These are phyloP conservation scores for Rosellinia necatrix DNA, from an alignment of 2,329 filamentous ascomycete species.

Conservation along the genomic window DNA sequence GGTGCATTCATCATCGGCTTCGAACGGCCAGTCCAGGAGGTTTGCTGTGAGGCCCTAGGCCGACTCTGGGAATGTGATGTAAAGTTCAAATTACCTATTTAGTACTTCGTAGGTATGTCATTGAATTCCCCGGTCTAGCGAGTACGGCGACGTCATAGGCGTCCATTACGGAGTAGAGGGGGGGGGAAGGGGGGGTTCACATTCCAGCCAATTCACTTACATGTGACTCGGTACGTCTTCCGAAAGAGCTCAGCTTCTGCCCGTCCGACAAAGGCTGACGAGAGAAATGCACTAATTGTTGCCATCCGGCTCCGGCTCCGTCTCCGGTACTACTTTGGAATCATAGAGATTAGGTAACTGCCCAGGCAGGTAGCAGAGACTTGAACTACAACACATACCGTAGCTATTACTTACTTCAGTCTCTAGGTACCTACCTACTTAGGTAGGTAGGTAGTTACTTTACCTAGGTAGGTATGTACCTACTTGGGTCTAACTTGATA, in stretches of 20 bases:
- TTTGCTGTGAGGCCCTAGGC: too few species aligned
- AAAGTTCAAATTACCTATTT: too few species aligned
- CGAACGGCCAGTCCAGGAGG: too few species aligned
- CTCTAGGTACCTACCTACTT: too few species aligned
- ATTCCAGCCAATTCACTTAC: constrained; percentile 23
- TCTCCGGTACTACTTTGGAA: not conserved
- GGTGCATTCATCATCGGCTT: too few species aligned
- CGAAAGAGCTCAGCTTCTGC: constrained; percentile 5
- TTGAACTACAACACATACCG: too few species aligned
- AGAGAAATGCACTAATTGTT: not conserved
- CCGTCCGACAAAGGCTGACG: not conserved
- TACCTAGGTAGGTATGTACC: not conserved
- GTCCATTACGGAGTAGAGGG: not conserved
- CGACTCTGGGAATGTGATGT: too few species aligned
- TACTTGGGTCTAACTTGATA: not conserved
- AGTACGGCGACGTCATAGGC: not conserved
- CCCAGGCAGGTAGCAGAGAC: too few species aligned
- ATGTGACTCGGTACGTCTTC: constrained; percentile 17
- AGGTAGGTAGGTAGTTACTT: too few species aligned
- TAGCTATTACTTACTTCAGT: not conserved
- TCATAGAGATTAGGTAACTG: too few species aligned
- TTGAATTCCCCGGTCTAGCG: too few species aligned
- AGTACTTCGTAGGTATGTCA: not conserved
- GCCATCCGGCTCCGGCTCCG: constrained; percentile 1
- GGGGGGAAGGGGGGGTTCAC: constrained; percentile 2